phyloP scores from a whole-genome alignment of 139 green algal species.

The Astrephomene gubernaculifera region DNA sequence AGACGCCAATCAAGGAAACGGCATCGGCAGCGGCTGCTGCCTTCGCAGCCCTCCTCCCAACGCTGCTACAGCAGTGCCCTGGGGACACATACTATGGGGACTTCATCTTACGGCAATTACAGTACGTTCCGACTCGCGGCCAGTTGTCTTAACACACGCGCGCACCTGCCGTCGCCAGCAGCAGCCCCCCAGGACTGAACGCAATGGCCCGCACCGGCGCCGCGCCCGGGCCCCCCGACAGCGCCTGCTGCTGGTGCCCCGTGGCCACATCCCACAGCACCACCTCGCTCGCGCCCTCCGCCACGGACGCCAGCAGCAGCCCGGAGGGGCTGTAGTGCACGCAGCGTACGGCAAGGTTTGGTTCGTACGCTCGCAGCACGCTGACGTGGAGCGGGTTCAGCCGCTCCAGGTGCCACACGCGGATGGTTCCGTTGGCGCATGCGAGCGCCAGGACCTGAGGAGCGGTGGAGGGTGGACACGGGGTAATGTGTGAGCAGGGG shows the following conservation, averaged over 20 bases:
- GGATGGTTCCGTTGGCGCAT: slow-evolving; percentile 24
- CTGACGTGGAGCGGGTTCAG: slow-evolving; percentile 17
- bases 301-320: slow-evolving; percentile 23
- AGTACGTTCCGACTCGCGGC: too few species aligned
- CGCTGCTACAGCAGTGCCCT: too few species aligned
- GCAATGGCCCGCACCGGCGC: slow-evolving; percentile 8
- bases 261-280: slow-evolving; percentile 36
- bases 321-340: slow-evolving; percentile 16
- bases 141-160: not conserved
- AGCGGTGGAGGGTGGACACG: not conserved
- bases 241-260: not conserved
- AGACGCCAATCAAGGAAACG: too few species aligned
- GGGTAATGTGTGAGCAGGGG: not conserved
- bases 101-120: too few species aligned
- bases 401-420: slow-evolving; percentile 15
- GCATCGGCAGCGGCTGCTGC: too few species aligned
- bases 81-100: too few species aligned
- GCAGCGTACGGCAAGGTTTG: not conserved
- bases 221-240: not conserved
- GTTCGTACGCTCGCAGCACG: slow-evolving; percentile 15
- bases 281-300: slow-evolving; percentile 2
- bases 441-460: slow-evolving; percentile 28
- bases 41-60: too few species aligned
- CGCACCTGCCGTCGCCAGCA: slow-evolving; percentile 24
- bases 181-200: slow-evolving; percentile 28